Percentiles rank a stretch among this genome's conserved stretches.
Evolutionary conservation across 306 rosid genomes (phyloP).

Genomic region (Begonia fuchsioides): DNA sequence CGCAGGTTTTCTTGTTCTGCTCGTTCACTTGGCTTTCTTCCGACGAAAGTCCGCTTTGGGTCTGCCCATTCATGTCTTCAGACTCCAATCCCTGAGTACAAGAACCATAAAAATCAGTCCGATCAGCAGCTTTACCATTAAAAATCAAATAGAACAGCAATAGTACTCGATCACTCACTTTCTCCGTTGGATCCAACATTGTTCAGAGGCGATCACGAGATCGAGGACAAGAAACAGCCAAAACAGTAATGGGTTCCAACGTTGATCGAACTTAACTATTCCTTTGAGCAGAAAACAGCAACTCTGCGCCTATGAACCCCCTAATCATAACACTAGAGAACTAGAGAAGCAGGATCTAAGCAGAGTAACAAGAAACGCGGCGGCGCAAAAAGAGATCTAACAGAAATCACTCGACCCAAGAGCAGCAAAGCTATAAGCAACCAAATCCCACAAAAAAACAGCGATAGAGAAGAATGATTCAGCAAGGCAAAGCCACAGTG

Average conservation of each 20-base stretch:
- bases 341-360: conserved; percentile 2
- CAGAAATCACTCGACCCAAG: background rate
- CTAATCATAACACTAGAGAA: background rate
- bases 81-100: conserved; percentile 64
- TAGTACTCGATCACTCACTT: conserved; percentile 43
- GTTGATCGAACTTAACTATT: background rate
- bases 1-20: conserved; percentile 59
- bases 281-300: background rate
- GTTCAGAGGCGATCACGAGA: conserved; percentile 12
- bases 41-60: conserved; percentile 32
- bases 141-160: background rate
- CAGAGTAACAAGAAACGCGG: conserved; percentile 8
- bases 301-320: background rate
- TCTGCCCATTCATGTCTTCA: conserved; percentile 31
- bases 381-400: conserved; percentile 11
- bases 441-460: background rate
- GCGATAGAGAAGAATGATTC: background rate
- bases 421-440: background rate
- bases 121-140: conserved; percentile 16
- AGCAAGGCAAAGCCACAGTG: background rate
- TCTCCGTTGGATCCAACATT: conserved; percentile 61
- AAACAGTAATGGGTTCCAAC: conserved; percentile 11
- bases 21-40: conserved; percentile 30
- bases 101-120: conserved; percentile 2
- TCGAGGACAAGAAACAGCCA: conserved; percentile 16